Percentiles rank a stretch among this genome's conserved stretches.
Evolutionary conservation across 1,284 basidiomycete genomes (phyloP).

Genomic region (Athelia psychrophila): DNA sequence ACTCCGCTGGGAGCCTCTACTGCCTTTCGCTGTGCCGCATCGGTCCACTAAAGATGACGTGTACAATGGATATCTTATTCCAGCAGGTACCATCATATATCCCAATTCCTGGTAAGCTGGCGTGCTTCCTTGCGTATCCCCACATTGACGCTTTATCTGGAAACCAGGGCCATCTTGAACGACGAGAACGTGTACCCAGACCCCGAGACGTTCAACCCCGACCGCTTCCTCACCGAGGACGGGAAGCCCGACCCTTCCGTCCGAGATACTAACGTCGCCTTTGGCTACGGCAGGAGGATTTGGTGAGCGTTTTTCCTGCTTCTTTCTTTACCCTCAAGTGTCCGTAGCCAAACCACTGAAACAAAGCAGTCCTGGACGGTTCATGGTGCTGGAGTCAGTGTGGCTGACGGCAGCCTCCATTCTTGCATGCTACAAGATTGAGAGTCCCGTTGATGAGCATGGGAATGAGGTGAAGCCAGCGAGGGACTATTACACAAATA

Average conservation of each 20-base stretch:
- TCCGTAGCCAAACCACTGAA: too few species aligned
- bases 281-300: constrained; percentile 32
- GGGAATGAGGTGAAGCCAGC: too few species aligned
- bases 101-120: constrained; percentile 30
- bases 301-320: neutral
- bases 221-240: constrained; percentile 23
- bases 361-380: too few species aligned
- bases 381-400: too few species aligned
- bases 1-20: neutral
- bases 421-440: too few species aligned
- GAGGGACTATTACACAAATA: too few species aligned
- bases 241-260: constrained; percentile 20
- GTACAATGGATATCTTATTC: constrained; percentile 31
- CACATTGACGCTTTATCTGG: neutral
- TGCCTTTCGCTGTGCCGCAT: constrained; percentile 20
- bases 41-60: constrained; percentile 23
- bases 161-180: constrained; percentile 26
- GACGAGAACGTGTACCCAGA: constrained; percentile 22
- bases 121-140: neutral
- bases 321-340: too few species aligned
- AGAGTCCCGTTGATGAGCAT: too few species aligned
- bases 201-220: constrained; percentile 25
- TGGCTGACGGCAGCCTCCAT: too few species aligned
- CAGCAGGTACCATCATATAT: constrained; percentile 28
- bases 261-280: constrained; percentile 21